These are phyloP conservation scores for Jacaranda mimosifolia DNA, from an alignment of 257 asterid genomes.

Conservation along the genomic window DNA sequence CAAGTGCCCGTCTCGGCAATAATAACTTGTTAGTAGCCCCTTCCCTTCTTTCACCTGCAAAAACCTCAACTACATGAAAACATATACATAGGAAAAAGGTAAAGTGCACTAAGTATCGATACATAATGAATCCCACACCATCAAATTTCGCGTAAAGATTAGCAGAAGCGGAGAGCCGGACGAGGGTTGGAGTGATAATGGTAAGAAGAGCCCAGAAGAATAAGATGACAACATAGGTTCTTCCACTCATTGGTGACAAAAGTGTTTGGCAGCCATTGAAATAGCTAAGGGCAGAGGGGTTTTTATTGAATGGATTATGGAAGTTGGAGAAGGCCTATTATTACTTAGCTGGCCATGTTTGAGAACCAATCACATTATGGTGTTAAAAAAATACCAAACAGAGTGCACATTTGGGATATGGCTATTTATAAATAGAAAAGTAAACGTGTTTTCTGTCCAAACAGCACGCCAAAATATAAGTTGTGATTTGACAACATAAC, in stretches of 20 bases:
- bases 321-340: constrained; percentile 40
- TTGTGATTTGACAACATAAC: constrained; percentile 13
- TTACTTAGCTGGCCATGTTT: constrained; percentile 71
- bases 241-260: constrained; percentile 65
- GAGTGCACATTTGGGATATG: constrained; percentile 18
- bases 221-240: constrained; percentile 66
- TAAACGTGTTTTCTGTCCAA: constrained; percentile 11
- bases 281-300: background rate
- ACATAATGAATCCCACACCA: constrained; percentile 44
- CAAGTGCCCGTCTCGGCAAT: constrained; percentile 72
- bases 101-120: no score
- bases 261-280: constrained; percentile 38
- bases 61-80: background rate
- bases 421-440: background rate
- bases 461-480: constrained; percentile 41
- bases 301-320: constrained; percentile 35
- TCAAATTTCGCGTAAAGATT: constrained; percentile 40
- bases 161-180: constrained; percentile 74
- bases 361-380: constrained; percentile 37
- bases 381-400: constrained; percentile 28
- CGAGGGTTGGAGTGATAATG: constrained; percentile 70
- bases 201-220: constrained; percentile 81
- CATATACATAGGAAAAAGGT: background rate
- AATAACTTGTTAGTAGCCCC: constrained; percentile 34
- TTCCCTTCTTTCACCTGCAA: constrained; percentile 47